Evolutionary conservation across 1,139 yeast genomes (phyloP).

Genomic region (Scheffersomyces quercinus): DNA sequence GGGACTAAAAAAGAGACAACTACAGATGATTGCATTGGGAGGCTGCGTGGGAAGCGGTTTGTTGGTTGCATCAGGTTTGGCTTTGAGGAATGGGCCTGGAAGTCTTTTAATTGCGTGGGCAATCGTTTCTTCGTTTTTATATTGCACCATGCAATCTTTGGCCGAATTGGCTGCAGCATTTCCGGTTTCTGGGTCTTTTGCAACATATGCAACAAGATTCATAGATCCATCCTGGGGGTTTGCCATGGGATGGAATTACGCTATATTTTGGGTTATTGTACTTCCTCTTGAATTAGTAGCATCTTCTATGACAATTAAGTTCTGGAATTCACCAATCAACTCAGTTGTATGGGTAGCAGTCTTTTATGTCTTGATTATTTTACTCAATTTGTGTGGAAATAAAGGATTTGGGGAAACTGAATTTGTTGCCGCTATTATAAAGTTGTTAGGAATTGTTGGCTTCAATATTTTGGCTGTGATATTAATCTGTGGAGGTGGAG

Average conservation of each 20-base stretch:
- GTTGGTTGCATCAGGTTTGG: constrained; percentile 38
- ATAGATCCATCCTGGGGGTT: constrained; percentile 75
- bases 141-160: constrained; percentile 66
- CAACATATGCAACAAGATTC: constrained; percentile 64
- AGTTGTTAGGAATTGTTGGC: constrained; percentile 63
- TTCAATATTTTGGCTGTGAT: constrained; percentile 71
- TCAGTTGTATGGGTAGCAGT: constrained; percentile 70
- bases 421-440: constrained; percentile 58
- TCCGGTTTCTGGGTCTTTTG: constrained; percentile 75
- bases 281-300: constrained; percentile 74
- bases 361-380: constrained; percentile 57
- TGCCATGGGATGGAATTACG: constrained; percentile 72
- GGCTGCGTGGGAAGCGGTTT: constrained; percentile 42
- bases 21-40: constrained; percentile 41
- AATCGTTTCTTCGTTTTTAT: constrained; percentile 47
- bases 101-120: constrained; percentile 43
- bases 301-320: constrained; percentile 64
- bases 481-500: constrained; percentile 66
- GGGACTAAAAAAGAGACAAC: constrained; percentile 33
- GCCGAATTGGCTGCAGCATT: constrained; percentile 68
- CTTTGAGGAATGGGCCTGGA: constrained; percentile 40
- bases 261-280: constrained; percentile 67
- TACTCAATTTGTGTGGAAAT: constrained; percentile 60
- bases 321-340: constrained; percentile 58
- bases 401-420: constrained; percentile 71